phyloP scores from a whole-genome alignment of 2,329 filamentous ascomycete genomes.

The Aspergillaceae sp. region DNA sequence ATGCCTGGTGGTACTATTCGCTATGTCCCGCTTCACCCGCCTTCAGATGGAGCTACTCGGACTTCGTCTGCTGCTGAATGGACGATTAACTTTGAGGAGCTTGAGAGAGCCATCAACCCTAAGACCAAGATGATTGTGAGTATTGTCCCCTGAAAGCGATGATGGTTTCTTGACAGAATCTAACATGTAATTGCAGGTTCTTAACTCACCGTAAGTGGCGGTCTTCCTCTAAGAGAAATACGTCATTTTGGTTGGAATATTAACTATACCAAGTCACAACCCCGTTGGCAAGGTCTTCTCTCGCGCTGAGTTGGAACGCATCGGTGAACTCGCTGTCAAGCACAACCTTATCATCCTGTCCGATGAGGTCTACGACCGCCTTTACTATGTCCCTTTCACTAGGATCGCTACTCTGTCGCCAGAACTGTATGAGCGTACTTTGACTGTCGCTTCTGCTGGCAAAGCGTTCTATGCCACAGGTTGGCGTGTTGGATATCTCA shows the following conservation, averaged over 20 bases:
- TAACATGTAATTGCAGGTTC: slow-evolving; percentile 24
- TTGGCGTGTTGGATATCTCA: slow-evolving; percentile 93
- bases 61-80: slow-evolving; percentile 83
- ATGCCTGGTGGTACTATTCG: slow-evolving; percentile 94
- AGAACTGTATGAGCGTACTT: slow-evolving; percentile 75
- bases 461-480: slow-evolving; percentile 99
- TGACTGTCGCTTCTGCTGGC: slow-evolving; percentile 91
- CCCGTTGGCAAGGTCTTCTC: slow-evolving; percentile 95
- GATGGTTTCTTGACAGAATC: slow-evolving; percentile 2
- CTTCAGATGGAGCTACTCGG: slow-evolving; percentile 64
- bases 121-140: slow-evolving; percentile 91
- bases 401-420: slow-evolving; percentile 84
- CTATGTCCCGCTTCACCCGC: slow-evolving; percentile 91
- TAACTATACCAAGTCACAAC: slow-evolving; percentile 54
- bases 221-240: neutral
- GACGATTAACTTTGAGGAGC: slow-evolving; percentile 73
- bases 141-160: slow-evolving; percentile 38
- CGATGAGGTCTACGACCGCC: slow-evolving; percentile 86
- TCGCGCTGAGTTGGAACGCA: slow-evolving; percentile 68
- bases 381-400: slow-evolving; percentile 93
- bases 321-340: slow-evolving; percentile 84
- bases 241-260: no score
- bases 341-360: slow-evolving; percentile 89
- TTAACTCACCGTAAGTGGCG: slow-evolving; percentile 43
- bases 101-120: slow-evolving; percentile 71